Base-by-base conservation (phyloP, 306 rosid genomes). In the Trifolium repens region DNA sequence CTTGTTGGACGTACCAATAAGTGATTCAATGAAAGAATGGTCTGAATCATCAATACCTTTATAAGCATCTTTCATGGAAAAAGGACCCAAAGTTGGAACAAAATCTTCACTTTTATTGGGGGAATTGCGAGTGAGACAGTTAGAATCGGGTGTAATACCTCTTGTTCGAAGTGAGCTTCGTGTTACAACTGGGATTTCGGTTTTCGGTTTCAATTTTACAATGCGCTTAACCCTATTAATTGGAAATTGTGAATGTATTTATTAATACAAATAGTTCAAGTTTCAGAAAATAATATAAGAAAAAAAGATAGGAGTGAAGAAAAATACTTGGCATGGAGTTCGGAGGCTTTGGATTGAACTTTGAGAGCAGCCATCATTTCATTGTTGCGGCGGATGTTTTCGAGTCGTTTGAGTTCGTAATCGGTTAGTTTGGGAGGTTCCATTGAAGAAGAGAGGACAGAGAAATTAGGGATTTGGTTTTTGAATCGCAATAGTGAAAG, bases 321-420 rank as follows among this genome's bases (percentile, higher is more conserved):
- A 47, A 47, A 47, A 12, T 13, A 47, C 53, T 13, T 47, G 53
- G 14, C 1, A 5, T 0, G 6, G 57, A 94, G 85, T 78, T 69
- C 15, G 44, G 94, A 15, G 59, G 85, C 89, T 50, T 82, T 86
- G 85, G 96, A 80, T 32, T 73, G 97, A 40, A 94, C 72, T 77
- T 90, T 87, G 70, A 91, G 96, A 5, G 90, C 85, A 16, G 97
- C 90, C 88, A 94, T 78, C 86, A 87, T 74, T 73, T 94, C 89
- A 14, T 83, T 87, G 81, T 94, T 94, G 15, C 94, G 94, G 74
- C 93, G 96, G 81, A 94, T 90, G 79, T 94, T 94, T 24, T 94
- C 89, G 55, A 94, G 98, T 55, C 97, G 78, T 76, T 86, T 84
- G 39, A 83, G 93, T 85, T 94, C 98, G 61, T 94, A 94, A 15